Percentiles rank a stretch among this genome's conserved stretches.
phyloP scores from a whole-genome alignment of 1,284 basidiomycete species.

The Apiotrichum domesticum region DNA sequence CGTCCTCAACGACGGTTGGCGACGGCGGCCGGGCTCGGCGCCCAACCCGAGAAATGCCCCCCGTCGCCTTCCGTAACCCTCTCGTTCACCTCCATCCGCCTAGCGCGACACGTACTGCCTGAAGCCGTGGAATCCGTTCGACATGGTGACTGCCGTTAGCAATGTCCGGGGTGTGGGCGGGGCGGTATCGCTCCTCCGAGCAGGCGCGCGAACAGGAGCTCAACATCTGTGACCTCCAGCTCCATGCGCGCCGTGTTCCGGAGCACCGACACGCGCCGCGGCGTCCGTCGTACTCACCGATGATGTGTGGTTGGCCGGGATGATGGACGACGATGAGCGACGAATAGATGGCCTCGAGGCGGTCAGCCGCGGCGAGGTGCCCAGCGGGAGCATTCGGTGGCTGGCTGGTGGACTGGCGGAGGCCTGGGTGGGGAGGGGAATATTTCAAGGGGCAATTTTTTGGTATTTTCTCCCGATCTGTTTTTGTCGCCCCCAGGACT shows the following conservation, averaged over 20 bases:
- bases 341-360: slow-evolving; percentile 1
- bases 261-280: not conserved
- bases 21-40: no score
- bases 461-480: no score
- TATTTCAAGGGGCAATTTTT: not conserved
- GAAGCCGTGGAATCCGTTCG: slow-evolving; percentile 8
- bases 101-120: slow-evolving; percentile 4
- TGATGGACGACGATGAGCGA: not conserved
- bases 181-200: no score
- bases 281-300: not conserved
- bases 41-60: no score
- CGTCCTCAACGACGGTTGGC: no score
- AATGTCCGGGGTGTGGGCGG: not conserved
- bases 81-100: not conserved
- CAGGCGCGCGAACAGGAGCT: no score
- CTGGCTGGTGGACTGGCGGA: no score
- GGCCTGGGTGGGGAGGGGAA: no score
- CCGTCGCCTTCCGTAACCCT: not conserved
- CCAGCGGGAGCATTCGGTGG: not conserved
- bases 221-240: no score
- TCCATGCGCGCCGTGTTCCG: no score
- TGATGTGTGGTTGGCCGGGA: not conserved
- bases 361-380: not conserved
- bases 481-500: no score
- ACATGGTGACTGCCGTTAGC: not conserved